Percentiles rank a stretch among this genome's conserved stretches.
Evolutionary conservation across 768 basidiomycete genomes (phyloP).

Genomic region (Coprinellus micaceus): DNA sequence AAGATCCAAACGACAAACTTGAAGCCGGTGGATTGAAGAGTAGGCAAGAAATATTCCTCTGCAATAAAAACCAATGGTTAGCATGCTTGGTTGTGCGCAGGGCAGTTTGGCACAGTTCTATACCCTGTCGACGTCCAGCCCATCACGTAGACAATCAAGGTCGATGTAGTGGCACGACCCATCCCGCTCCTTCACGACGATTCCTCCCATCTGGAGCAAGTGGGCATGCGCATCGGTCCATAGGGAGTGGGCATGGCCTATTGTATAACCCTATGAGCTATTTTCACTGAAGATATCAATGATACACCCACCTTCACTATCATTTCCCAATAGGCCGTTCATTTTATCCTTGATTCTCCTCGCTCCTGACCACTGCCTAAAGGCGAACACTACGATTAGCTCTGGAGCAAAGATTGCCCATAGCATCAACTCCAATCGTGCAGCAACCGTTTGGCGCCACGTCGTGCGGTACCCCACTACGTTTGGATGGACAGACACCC

Average conservation of each 20-base stretch:
- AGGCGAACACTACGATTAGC: conserved; percentile 8
- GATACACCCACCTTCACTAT: background rate
- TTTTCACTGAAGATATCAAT: background rate
- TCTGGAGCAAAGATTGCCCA: conserved; percentile 12
- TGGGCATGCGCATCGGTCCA: conserved; percentile 9
- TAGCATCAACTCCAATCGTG: conserved; percentile 5
- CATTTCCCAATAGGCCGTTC: background rate
- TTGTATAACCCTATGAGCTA: background rate
- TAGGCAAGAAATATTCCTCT: too few relatives aligned
- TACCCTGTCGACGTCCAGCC: background rate
- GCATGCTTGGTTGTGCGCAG: too few relatives aligned
- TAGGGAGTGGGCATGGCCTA: too few relatives aligned
- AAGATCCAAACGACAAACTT: too few relatives aligned
- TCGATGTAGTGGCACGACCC: background rate
- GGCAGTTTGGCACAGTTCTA: background rate
- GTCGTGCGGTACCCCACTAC: conserved; percentile 9
- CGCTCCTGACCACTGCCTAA: conserved; percentile 8
- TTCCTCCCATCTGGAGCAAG: conserved; percentile 11
- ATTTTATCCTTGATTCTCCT: conserved; percentile 1
- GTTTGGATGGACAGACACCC: conserved; percentile 22
- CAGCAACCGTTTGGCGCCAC: background rate
- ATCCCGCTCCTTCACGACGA: conserved; percentile 1
- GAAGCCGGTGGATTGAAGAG: too few relatives aligned
- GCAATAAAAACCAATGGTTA: too few relatives aligned
- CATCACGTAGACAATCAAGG: background rate